Conservation (phyloP, 768 basidiomycete species). For the Pholiota microspora region DNA sequence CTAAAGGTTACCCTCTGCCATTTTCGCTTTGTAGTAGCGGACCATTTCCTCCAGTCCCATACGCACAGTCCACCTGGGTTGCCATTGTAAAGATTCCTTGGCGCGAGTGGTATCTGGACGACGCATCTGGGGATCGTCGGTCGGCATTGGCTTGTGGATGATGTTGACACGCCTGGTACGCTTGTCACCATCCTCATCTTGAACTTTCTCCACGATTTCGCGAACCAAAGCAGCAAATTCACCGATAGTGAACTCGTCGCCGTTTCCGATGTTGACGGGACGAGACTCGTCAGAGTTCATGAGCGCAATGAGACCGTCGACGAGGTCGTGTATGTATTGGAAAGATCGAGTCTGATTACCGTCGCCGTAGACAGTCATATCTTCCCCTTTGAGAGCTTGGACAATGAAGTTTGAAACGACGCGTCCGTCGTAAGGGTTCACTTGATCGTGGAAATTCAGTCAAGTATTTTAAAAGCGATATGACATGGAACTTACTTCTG, state of each 20-base stretch:
- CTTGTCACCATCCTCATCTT: slow-evolving; percentile 72
- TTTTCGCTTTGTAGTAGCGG: slow-evolving; percentile 87
- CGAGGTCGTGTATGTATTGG: slow-evolving; percentile 97
- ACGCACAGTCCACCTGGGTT: slow-evolving; percentile 88
- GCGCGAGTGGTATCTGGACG: slow-evolving; percentile 92
- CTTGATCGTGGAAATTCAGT: slow-evolving; percentile 33
- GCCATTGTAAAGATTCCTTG: slow-evolving; percentile 81
- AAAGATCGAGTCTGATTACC: slow-evolving; percentile 93
- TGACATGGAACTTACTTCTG: slow-evolving; percentile 51
- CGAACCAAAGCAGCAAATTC: slow-evolving; percentile 93
- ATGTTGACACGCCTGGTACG: slow-evolving; percentile 56
- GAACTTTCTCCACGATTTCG: slow-evolving; percentile 90
- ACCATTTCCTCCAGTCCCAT: slow-evolving; percentile 97
- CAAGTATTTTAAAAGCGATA: slow-evolving; percentile 21
- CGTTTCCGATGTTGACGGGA: slow-evolving; percentile 95
- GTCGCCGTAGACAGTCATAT: slow-evolving; percentile 97
- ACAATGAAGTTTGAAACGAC: slow-evolving; percentile 99
- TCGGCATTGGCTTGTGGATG: slow-evolving; percentile 78
- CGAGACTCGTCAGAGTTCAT: slow-evolving; percentile 95
- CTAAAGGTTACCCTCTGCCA: slow-evolving; percentile 79
- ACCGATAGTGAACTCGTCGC: slow-evolving; percentile 93
- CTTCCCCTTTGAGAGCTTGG: slow-evolving; percentile 92
- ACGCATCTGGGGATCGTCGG: slow-evolving; percentile 93
- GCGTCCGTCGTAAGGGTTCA: slow-evolving; percentile 96
- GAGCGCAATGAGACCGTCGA: slow-evolving; percentile 88